Evolutionary conservation across 2,329 filamentous ascomycete species (phyloP), one percentile per base, ranked within the genome.

Genomic region (Hypoxylon sp.): DNA sequence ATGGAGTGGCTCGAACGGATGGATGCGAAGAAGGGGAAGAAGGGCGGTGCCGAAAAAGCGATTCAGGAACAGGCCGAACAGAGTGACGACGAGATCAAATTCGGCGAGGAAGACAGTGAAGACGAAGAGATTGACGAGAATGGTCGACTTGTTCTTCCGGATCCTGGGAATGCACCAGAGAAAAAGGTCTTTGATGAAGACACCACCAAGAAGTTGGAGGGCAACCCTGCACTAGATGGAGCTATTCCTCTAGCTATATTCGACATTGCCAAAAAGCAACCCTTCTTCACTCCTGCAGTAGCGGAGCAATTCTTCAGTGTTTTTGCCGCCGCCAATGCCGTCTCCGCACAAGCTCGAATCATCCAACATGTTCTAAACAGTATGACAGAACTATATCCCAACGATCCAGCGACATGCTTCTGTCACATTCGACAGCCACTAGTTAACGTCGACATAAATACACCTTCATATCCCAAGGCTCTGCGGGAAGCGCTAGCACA

Each of bases 201-300:
- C 60, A 80, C 81, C 0, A 78, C 80, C 3, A 76, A 80, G 71
- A 82, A 83, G 59, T 82, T 97, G 69, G 84, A 91, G 75, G 89
- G 85, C 63, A 95, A 94, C 51, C 94, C 95, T 3, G 93, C 93
- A 9, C 85, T 98, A 69, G 93, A 92, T 66, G 96, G 96, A n/a
- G 96, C 93, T 14, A 97, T 99, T 72, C 94, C 96, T 1, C 87
- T 94, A 61, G 94, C 95, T 41, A 93, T 99, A 51, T 98, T 97
- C 76, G 93, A 97, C 75, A 89, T 93, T 21, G 91, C 94, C 5
- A 89, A 90, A 82, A 93, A 91, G 78, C 90, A 97, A 74, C 87
- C 91, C 57, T 89, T 92, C 71, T 89, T 90, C 77, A 87, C 87
- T 65, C 80, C 89, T 1, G 82, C 83, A 0, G 85, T 93, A 5